These are phyloP conservation scores for Debaryomyces tyrocola DNA, from an alignment of 805 yeast genomes.

Conservation along the genomic window DNA sequence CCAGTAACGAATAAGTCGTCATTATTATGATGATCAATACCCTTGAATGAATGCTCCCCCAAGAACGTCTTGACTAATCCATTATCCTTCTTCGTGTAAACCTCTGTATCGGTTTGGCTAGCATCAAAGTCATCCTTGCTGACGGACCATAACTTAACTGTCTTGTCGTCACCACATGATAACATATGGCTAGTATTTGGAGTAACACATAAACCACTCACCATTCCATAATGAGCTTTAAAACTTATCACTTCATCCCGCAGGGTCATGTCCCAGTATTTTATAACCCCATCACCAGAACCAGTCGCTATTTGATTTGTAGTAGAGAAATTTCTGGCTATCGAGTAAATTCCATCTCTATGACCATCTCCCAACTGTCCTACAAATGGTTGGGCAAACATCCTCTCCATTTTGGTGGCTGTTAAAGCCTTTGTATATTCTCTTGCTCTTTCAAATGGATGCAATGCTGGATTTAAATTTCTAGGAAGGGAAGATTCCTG, in stretches of 20 bases:
- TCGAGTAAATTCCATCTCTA: slow-evolving; percentile 86
- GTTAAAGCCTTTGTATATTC: slow-evolving; percentile 93
- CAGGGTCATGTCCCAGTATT: slow-evolving; percentile 88
- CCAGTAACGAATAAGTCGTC: slow-evolving; percentile 85
- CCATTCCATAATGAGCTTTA: slow-evolving; percentile 88
- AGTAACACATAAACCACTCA: slow-evolving; percentile 70
- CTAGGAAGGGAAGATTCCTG: slow-evolving; percentile 87
- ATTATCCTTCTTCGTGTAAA: slow-evolving; percentile 28
- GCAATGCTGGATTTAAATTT: slow-evolving; percentile 89
- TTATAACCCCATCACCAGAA: slow-evolving; percentile 92
- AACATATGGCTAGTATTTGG: slow-evolving; percentile 42
- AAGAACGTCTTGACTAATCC: slow-evolving; percentile 78
- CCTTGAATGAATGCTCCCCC: slow-evolving; percentile 81
- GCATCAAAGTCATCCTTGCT: slow-evolving; percentile 46
- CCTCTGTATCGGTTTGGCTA: slow-evolving; percentile 28
- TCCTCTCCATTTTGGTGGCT: slow-evolving; percentile 91
- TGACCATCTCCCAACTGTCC: slow-evolving; percentile 96
- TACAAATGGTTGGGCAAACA: slow-evolving; percentile 97
- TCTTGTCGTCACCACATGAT: slow-evolving; percentile 88
- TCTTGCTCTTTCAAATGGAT: slow-evolving; percentile 95
- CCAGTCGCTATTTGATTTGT: slow-evolving; percentile 84
- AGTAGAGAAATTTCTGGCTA: slow-evolving; percentile 73
- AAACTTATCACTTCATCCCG: slow-evolving; percentile 74
- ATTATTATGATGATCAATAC: slow-evolving; percentile 81
- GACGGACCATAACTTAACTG: slow-evolving; percentile 9